Conservation (phyloP, 108 stramenopile genomes). For the Nitzschia sp. region DNA sequence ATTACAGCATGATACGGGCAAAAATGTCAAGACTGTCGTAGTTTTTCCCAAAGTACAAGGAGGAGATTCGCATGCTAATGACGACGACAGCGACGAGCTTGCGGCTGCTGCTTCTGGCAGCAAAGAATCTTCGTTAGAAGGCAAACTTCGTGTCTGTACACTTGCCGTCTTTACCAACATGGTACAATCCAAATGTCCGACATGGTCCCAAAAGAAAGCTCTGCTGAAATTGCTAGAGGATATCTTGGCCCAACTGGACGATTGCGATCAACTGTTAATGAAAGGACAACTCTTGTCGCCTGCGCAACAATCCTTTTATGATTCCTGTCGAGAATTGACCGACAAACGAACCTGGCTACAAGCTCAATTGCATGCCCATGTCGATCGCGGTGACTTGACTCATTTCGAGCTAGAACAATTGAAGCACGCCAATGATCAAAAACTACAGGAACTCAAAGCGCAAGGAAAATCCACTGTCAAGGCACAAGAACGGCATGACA, state of each 20-base stretch:
- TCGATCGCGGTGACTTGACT: conserved; percentile 76
- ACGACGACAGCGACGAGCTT: background rate
- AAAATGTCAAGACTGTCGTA: conserved; percentile 92
- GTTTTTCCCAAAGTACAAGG: conserved; percentile 81
- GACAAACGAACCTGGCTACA: conserved; percentile 65
- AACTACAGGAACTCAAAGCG: conserved; percentile 4
- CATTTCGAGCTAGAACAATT: conserved; percentile 43
- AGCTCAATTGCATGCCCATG: conserved; percentile 62
- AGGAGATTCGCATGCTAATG: conserved; percentile 2
- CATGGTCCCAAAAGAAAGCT: conserved; percentile 91
- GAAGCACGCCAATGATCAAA: conserved; percentile 55
- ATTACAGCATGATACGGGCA: conserved; percentile 95
- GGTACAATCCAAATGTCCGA: conserved; percentile 56
- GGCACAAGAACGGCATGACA: conserved; percentile 54
- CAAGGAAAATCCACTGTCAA: conserved; percentile 50
- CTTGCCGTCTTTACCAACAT: conserved; percentile 70
- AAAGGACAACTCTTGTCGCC: conserved; percentile 51
- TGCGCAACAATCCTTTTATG: conserved; percentile 83
- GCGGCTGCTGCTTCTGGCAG: background rate
- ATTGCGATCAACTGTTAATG: conserved; percentile 78
- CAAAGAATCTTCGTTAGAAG: conserved; percentile 48
- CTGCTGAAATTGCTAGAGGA: conserved; percentile 38
- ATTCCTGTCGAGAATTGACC: conserved; percentile 53
- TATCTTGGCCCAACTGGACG: conserved; percentile 43
- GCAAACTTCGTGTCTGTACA: conserved; percentile 66